phyloP scores from a whole-genome alignment of 1,284 basidiomycete genomes.

The Leccinum solheimii region DNA sequence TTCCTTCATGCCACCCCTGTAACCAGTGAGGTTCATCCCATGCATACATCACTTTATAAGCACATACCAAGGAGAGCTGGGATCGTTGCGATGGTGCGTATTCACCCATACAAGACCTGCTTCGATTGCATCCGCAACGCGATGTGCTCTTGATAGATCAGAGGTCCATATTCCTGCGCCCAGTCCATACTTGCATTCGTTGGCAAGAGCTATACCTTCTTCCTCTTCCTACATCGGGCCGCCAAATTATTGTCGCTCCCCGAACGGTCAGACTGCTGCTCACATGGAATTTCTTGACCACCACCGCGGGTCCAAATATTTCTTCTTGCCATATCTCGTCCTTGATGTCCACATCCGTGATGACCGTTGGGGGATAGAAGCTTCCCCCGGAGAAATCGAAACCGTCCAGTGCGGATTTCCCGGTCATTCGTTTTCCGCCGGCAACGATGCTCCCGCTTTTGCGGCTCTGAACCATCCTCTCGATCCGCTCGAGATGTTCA shows the following conservation, averaged over 20 bases:
- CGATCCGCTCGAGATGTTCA: constrained; percentile 62
- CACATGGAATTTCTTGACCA: constrained; percentile 65
- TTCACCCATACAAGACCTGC: constrained; percentile 84
- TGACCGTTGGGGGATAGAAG: constrained; percentile 78
- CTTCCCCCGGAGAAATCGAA: constrained; percentile 67
- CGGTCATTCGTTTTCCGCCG: constrained; percentile 67
- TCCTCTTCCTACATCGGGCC: constrained; percentile 49
- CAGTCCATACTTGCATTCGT: constrained; percentile 74
- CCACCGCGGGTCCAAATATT: constrained; percentile 77
- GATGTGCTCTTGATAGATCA: constrained; percentile 70
- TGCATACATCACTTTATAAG: background rate
- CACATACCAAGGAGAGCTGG: constrained; percentile 78
- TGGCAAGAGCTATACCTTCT: constrained; percentile 69
- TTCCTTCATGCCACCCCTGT: constrained; percentile 82
- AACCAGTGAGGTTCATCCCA: constrained; percentile 8
- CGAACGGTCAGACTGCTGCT: constrained; percentile 17
- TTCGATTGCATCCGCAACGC: constrained; percentile 64
- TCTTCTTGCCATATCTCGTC: constrained; percentile 80
- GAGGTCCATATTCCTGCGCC: constrained; percentile 81
- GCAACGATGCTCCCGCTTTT: constrained; percentile 51
- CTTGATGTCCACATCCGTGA: constrained; percentile 54
- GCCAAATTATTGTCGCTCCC: background rate
- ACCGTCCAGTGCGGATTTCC: constrained; percentile 60
- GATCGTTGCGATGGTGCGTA: constrained; percentile 84
- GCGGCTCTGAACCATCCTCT: constrained; percentile 50